A percentile compares a stretch with the other conserved stretches of the same genome.
phyloP scores from a whole-genome alignment of 2,329 filamentous ascomycete species.

The Gaeumannomyces tritici region DNA sequence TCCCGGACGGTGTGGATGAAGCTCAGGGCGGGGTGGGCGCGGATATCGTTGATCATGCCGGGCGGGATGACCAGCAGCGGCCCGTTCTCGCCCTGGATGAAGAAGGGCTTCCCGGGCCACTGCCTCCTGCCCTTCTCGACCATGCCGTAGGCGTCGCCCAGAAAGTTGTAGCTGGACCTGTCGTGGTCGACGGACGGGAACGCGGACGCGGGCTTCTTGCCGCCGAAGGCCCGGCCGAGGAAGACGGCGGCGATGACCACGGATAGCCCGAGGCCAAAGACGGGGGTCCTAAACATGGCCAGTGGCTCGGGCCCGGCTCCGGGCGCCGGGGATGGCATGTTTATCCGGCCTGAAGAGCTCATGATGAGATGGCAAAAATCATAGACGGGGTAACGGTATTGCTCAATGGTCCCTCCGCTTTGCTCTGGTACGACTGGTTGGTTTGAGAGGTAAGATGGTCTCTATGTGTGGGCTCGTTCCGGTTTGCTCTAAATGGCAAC shows the following conservation, averaged over 20 bases:
- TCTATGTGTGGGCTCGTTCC: not conserved
- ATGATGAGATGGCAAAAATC: not conserved
- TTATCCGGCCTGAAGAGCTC: not conserved
- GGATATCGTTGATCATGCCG: constrained; percentile 1
- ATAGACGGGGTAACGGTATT: not conserved
- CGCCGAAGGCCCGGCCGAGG: not conserved
- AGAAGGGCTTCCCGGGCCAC: not conserved
- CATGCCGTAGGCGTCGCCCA: not conserved
- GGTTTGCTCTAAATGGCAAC: too few relatives aligned
- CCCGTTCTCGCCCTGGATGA: constrained; percentile 2
- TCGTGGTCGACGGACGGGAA: not conserved
- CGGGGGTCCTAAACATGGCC: not conserved
- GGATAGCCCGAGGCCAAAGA: not conserved
- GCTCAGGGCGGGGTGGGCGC: not conserved
- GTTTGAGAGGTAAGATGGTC: too few relatives aligned
- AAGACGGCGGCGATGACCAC: not conserved
- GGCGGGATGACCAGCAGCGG: not conserved
- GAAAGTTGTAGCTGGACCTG: not conserved
- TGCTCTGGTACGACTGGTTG: not conserved
- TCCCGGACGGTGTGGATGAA: constrained; percentile 2
- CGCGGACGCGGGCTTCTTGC: not conserved
- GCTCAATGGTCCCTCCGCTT: not conserved
- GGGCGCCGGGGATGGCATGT: not conserved
- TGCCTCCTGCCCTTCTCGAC: not conserved
- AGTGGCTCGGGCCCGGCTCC: not conserved